Evolutionary conservation across 1,284 basidiomycete species (phyloP), one percentile per base, ranked within the genome.

Genomic region (Farysia itapuensis): DNA sequence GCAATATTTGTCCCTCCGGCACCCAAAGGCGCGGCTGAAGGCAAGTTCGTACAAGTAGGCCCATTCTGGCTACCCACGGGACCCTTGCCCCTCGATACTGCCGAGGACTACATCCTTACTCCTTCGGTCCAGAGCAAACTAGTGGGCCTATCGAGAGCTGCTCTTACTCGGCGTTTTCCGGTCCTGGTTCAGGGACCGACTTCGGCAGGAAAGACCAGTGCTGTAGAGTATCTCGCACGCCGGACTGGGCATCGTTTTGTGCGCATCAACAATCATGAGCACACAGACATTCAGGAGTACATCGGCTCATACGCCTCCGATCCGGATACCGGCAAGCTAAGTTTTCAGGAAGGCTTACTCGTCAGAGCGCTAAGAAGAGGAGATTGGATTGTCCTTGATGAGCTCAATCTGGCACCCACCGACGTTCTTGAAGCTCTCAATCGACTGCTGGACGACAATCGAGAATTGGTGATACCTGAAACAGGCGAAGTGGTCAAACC

Each of bases 251-350:
- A 99, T 79, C 84, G 84, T 22, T 98, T 98, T 75, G 86, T 99
- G 21, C 89, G 95, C 26, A 97, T 98, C 83, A 98, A 99, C 80
- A 98, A 99, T 72, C 95, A 99, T 79, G 95, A 99, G 70, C 95
- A 98, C 75, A 99, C 95, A 4, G 95, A 99, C 77, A 93, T 80
- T 41, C 95, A 99, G 74, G 95, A 99, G 75, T 99, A 99, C 74
- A 82, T 98, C 39, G 95, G 95, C 5, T 93, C 92, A 0, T 99
- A 99, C 72, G 85, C 94, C 13, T 93, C 94, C 1, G 93, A 98
- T 77, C 85, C 92, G 5, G 78, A 84, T 19, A 90, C 90, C 0
- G 95, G 95, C 18, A 94, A 92, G 77, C 83, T 98, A 14, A 85
- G 89, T 12, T 98, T 95, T 79, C 88, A 88, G 66, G 95, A 98